phyloP scores from a whole-genome alignment of 2,329 filamentous ascomycete genomes.

The Elsinoe fawcettii region DNA sequence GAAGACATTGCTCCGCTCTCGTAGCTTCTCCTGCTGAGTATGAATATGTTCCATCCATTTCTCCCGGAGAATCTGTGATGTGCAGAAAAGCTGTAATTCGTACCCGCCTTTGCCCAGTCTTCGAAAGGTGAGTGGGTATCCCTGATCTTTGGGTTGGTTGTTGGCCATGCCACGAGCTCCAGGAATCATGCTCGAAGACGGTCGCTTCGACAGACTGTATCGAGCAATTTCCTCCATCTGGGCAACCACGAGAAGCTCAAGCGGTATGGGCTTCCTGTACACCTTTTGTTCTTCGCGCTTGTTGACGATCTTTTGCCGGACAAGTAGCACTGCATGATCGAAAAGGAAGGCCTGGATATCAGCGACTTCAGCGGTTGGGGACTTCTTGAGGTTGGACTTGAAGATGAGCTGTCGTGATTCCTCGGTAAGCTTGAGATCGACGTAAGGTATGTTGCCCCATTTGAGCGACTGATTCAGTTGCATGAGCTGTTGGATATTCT shows the following conservation, averaged over 20 bases:
- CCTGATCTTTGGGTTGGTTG: slow-evolving; percentile 54
- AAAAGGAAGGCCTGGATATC: slow-evolving; percentile 95
- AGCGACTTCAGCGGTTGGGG: slow-evolving; percentile 67
- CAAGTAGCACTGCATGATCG: slow-evolving; percentile 88
- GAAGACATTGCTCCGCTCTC: slow-evolving; percentile 65
- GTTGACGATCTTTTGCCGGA: slow-evolving; percentile 82
- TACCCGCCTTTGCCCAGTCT: slow-evolving; percentile 95
- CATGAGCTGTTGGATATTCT: slow-evolving; percentile 94
- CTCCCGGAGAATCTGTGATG: slow-evolving; percentile 75
- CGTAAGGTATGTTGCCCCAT: slow-evolving; percentile 80
- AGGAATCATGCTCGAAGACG: slow-evolving; percentile 75
- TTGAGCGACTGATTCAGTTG: slow-evolving; percentile 86
- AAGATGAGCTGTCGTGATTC: slow-evolving; percentile 88
- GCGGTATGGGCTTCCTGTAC: slow-evolving; percentile 87
- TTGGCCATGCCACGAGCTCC: slow-evolving; percentile 46
- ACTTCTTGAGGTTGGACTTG: slow-evolving; percentile 91
- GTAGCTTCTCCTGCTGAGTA: slow-evolving; percentile 75
- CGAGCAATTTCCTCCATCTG: slow-evolving; percentile 96
- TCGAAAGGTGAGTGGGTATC: slow-evolving; percentile 91
- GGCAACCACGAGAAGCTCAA: slow-evolving; percentile 85
- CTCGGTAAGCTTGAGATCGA: slow-evolving; percentile 90
- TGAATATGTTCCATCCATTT: slow-evolving; percentile 98
- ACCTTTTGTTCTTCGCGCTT: slow-evolving; percentile 93
- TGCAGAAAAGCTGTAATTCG: slow-evolving; percentile 80
- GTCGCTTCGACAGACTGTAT: slow-evolving; percentile 71